Percentiles rank a stretch among this genome's conserved stretches.
These are phyloP conservation scores for Casuarina equisetifolia DNA, from an alignment of 306 rosid species.

Conservation along the genomic window DNA sequence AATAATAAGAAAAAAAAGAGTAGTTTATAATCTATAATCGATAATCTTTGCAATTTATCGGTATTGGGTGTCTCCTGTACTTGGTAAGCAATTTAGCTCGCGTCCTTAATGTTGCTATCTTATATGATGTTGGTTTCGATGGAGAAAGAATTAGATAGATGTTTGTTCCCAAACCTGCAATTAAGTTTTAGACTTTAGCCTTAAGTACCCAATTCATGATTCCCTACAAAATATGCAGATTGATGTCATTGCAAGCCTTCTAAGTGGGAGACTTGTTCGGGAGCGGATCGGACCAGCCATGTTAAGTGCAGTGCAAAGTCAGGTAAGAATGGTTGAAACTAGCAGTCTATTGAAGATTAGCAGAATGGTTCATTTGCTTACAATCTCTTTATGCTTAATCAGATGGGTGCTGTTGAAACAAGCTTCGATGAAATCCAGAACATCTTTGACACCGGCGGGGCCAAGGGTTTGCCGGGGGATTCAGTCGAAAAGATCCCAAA, in stretches of 20 bases:
- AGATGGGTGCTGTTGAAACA: slow-evolving; percentile 95
- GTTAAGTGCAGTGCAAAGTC: slow-evolving; percentile 99
- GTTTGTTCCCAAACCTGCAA: slow-evolving; percentile 11
- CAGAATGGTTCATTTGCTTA: slow-evolving; percentile 31
- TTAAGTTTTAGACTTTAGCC: slow-evolving; percentile 1
- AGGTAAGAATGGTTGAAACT: slow-evolving; percentile 50
- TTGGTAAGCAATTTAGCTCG: slow-evolving; percentile 59
- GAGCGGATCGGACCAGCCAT: slow-evolving; percentile 98
- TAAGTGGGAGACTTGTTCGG: slow-evolving; percentile 95
- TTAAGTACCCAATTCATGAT: slow-evolving; percentile 17
- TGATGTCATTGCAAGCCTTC: slow-evolving; percentile 93
- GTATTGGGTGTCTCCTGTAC: slow-evolving; percentile 88
- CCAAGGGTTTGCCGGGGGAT: slow-evolving; percentile 86
- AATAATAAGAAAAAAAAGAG: too few relatives aligned
- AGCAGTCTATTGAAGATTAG: not conserved
- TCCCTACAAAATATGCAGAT: slow-evolving; percentile 52
- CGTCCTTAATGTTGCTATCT: slow-evolving; percentile 6
- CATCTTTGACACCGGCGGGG: slow-evolving; percentile 80
- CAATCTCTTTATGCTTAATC: slow-evolving; percentile 22
- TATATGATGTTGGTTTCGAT: slow-evolving; percentile 11
- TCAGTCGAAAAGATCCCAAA: slow-evolving; percentile 83
- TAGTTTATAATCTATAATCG: too few relatives aligned
- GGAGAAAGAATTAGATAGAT: not conserved
- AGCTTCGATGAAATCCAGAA: slow-evolving; percentile 84
- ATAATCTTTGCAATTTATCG: too few relatives aligned